Evolutionary conservation across 306 rosid species (phyloP), one percentile per base, ranked within the genome.

Genomic region (Sindora glabra): DNA sequence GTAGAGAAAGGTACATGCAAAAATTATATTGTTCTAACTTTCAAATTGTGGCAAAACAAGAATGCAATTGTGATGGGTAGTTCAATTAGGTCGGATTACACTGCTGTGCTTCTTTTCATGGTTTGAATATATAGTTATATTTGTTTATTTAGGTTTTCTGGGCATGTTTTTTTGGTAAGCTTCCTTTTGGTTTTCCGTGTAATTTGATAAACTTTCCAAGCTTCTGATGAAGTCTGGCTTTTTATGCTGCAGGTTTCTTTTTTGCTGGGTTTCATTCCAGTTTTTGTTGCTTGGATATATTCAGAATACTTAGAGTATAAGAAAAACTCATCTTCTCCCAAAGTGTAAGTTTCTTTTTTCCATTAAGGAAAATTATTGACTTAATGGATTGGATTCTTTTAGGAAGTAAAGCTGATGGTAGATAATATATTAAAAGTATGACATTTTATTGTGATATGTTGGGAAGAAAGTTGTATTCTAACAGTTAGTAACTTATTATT

Each of bases 211-310:
- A n/a, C n/a, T n/a, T n/a, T n/a, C 6, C 49, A 12, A 10, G 40
- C 59, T 39, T 61, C 42, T 70, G 59, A 62, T 75, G 74, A 75
- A 49, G 49, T 46, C 68, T 71, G 59, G 36, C 46, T 54, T 65
- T 3, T 75, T 70, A 56, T 74, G 65, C 25, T 10, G 25, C 78
- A 94, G 99, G 94, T 94, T 78, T 89, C 97, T 2, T 84, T 94
- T 71, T 74, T 89, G 77, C 80, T 94, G 64, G 97, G 97, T 17
- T 58, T 84, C 65, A 79, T 94, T 77, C 99, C 97, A 23, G 64
- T 87, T 65, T 86, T 89, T 77, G 89, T 89, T 50, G 69, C 97
- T 7, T 89, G 99, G 97, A 76, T 89, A 69, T 94, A 94, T 80
- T 80, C 99, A 39, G 97, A 94, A 79, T 94, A 78, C 83, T 77